These are phyloP conservation scores for Eutreptiella sp. DNA, from an alignment of 208 protist species.

Conservation along the genomic window DNA sequence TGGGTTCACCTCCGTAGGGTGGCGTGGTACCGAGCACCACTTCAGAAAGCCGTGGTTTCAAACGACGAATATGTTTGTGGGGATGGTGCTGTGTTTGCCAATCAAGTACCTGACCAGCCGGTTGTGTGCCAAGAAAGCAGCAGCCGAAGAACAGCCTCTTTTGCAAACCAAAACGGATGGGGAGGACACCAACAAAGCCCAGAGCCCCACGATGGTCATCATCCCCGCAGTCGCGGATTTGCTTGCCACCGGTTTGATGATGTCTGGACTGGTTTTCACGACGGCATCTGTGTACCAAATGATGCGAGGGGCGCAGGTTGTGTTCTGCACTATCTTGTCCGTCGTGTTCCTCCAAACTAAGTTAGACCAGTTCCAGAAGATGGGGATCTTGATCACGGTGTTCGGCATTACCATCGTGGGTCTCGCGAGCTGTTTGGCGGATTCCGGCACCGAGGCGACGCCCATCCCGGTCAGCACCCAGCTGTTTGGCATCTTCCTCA, in stretches of 20 bases:
- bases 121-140: too few species aligned
- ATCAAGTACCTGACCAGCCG: too few species aligned
- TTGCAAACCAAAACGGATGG: too few species aligned
- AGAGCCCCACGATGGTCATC: conserved; percentile 51
- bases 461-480: conserved; percentile 40
- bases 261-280: conserved; percentile 74
- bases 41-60: too few species aligned
- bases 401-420: conserved; percentile 61
- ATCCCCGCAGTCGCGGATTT: conserved; percentile 64
- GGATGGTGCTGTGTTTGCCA: too few species aligned
- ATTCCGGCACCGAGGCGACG: neutral
- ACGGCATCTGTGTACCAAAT: conserved; percentile 80
- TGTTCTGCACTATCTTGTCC: conserved; percentile 73
- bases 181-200: conserved; percentile 46
- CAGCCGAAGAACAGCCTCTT: too few species aligned
- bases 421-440: conserved; percentile 41
- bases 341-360: conserved; percentile 62
- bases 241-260: conserved; percentile 66
- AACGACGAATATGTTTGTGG: too few species aligned
- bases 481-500: conserved; percentile 66
- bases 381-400: conserved; percentile 53
- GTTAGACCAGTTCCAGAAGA: conserved; percentile 57
- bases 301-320: conserved; percentile 76
- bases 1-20: too few species aligned
- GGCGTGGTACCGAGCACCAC: too few species aligned